phyloP scores from a whole-genome alignment of 305 asterid genomes.

The Fraxinus platypoda region DNA sequence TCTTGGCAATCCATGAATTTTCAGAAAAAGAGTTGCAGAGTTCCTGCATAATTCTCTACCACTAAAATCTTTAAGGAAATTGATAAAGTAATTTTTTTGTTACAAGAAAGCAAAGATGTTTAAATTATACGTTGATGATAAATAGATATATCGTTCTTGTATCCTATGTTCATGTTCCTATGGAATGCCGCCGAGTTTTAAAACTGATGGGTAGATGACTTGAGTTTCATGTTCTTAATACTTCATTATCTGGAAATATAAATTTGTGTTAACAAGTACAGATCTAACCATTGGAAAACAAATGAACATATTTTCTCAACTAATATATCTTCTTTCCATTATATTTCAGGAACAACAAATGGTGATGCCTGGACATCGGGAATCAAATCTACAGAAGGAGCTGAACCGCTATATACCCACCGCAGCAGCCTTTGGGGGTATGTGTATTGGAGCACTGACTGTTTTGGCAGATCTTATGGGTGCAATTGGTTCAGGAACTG shows the following conservation, averaged over 20 bases:
- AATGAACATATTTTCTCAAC: background rate
- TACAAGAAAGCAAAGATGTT: background rate
- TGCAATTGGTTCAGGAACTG: constrained; percentile 33
- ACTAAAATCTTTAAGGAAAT: background rate
- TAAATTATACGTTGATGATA: too few relatives aligned
- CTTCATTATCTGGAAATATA: background rate
- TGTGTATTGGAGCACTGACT: constrained; percentile 30
- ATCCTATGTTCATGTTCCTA: background rate
- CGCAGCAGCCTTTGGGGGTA: constrained; percentile 33
- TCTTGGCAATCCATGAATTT: background rate
- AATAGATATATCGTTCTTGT: background rate
- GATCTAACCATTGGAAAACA: background rate
- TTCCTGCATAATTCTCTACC: background rate
- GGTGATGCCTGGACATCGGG: constrained; percentile 37
- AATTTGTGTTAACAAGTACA: background rate
- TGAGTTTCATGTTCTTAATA: background rate
- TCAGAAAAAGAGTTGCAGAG: background rate
- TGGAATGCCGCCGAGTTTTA: background rate
- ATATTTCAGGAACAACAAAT: constrained; percentile 26
- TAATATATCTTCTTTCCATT: background rate
- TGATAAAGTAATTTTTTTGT: background rate
- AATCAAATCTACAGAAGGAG: constrained; percentile 30
- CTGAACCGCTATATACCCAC: constrained; percentile 31
- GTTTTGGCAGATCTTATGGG: constrained; percentile 34
- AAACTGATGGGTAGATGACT: background rate